A percentile compares a stretch with the other conserved stretches of the same genome.
These are phyloP conservation scores for Epichloe sp. DNA, from an alignment of 2,329 filamentous ascomycete genomes.

Conservation along the genomic window DNA sequence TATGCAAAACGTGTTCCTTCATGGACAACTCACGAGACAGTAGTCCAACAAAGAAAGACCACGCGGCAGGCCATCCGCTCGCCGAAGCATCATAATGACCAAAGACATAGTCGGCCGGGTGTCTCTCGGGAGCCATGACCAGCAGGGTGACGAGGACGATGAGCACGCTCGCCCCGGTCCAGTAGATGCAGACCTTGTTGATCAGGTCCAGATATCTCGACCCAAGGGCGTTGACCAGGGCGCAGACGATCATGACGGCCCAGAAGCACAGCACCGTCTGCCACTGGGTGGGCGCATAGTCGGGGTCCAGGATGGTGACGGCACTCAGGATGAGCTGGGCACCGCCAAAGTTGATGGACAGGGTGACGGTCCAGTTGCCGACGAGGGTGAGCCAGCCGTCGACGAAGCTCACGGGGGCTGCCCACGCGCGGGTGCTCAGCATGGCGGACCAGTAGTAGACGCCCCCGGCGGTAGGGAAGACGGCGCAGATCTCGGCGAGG, in stretches of 20 bases:
- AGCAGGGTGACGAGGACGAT: constrained; percentile 60
- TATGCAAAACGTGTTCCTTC: too few species aligned
- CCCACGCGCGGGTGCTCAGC: constrained; percentile 47
- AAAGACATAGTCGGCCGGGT: constrained; percentile 53
- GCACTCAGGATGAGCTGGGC: constrained; percentile 56
- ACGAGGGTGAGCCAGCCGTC: constrained; percentile 64
- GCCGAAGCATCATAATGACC: constrained; percentile 54
- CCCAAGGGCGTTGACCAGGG: constrained; percentile 54
- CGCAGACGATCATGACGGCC: constrained; percentile 49
- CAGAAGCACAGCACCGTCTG: constrained; percentile 67
- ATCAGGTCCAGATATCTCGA: constrained; percentile 46
- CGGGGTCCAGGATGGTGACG: constrained; percentile 50
- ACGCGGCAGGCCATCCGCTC: constrained; percentile 54
- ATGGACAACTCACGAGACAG: constrained; percentile 28
- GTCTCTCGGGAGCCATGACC: constrained; percentile 49
- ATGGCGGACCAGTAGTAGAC: constrained; percentile 65
- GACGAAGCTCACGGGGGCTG: constrained; percentile 53
- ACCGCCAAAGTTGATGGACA: constrained; percentile 59
- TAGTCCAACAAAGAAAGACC: constrained; percentile 43
- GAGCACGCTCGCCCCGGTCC: constrained; percentile 56
- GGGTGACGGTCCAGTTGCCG: constrained; percentile 57
- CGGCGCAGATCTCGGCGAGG: constrained; percentile 59
- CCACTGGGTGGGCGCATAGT: constrained; percentile 48
- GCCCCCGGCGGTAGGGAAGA: constrained; percentile 47
- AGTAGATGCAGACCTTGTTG: constrained; percentile 60